These are phyloP conservation scores for Thermomyces lanuginosus DNA, from an alignment of 2,329 filamentous ascomycete species.

Conservation along the genomic window DNA sequence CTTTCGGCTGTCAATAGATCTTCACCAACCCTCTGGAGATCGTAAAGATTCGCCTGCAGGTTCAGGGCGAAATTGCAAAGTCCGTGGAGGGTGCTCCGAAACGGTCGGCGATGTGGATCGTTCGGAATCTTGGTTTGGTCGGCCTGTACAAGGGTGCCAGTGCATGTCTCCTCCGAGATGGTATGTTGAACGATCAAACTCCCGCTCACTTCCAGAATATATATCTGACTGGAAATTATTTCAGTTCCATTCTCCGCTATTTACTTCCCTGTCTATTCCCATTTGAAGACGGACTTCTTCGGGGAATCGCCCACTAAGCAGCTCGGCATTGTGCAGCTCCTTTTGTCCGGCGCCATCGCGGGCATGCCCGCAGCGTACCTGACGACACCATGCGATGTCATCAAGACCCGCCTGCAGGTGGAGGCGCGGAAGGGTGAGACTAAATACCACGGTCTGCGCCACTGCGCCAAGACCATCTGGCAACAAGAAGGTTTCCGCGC, in stretches of 20 bases:
- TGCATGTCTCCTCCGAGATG: conserved; percentile 80
- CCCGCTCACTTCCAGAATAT: too few relatives aligned
- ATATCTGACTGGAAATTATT: conserved; percentile 8
- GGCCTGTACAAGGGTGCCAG: conserved; percentile 94
- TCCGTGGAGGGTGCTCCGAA: conserved; percentile 64
- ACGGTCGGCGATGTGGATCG: conserved; percentile 94
- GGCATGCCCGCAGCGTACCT: conserved; percentile 87
- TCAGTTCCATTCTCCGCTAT: conserved; percentile 88
- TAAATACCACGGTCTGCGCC: conserved; percentile 69
- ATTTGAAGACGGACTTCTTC: conserved; percentile 86
- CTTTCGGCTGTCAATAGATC: conserved; percentile 39
- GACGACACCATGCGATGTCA: conserved; percentile 94
- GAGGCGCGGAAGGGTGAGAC: conserved; percentile 92
- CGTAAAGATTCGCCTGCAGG: conserved; percentile 95
- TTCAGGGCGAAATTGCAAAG: conserved; percentile 92
- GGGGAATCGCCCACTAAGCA: conserved; percentile 78
- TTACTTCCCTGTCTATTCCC: conserved; percentile 94
- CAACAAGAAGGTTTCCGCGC: conserved; percentile 86
- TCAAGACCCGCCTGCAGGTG: conserved; percentile 96
- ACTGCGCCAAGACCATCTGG: conserved; percentile 69
- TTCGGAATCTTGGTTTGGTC: conserved; percentile 81
- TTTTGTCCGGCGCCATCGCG: conserved; percentile 86
- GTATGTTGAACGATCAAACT: conserved; percentile 15
- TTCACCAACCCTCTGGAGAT: conserved; percentile 98
- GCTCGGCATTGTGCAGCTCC: conserved; percentile 74